phyloP scores from a whole-genome alignment of 2,329 filamentous ascomycete genomes.

The Colletotrichum lindemuthianum region DNA sequence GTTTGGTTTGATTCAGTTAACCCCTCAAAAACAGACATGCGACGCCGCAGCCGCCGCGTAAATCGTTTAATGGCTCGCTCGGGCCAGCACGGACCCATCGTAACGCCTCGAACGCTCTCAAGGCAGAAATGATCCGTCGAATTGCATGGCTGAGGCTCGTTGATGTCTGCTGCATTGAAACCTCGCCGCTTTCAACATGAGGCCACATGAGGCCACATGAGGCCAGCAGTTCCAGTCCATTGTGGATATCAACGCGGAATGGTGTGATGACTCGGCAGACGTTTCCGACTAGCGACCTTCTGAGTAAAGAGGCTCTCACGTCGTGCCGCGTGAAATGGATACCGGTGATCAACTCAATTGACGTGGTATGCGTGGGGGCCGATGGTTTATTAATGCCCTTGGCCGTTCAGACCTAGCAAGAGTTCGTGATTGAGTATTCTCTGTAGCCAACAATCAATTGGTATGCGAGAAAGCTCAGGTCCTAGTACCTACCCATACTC shows the following conservation, averaged over 20 bases:
- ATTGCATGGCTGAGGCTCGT: constrained; percentile 9
- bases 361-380: constrained; percentile 8
- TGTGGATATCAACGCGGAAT: constrained; percentile 27
- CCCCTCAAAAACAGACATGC: constrained; percentile 29
- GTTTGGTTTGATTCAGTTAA: constrained; percentile 27
- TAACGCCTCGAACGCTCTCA: not conserved
- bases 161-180: not conserved
- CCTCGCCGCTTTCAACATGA: constrained; percentile 1
- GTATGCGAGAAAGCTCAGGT: too few relatives aligned
- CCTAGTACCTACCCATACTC: too few relatives aligned
- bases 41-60: constrained; percentile 32
- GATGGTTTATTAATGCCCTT: not conserved
- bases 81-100: constrained; percentile 22
- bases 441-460: too few relatives aligned
- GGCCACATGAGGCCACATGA: not conserved
- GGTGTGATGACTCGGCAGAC: constrained; percentile 26
- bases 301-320: constrained; percentile 9
- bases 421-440: too few relatives aligned
- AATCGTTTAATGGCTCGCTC: constrained; percentile 22
- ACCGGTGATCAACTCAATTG: constrained; percentile 6
- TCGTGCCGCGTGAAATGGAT: not conserved
- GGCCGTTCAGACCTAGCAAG: too few relatives aligned
- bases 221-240: not conserved
- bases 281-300: constrained; percentile 11
- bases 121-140: not conserved